These are phyloP conservation scores for Colletotrichum melonis DNA, from an alignment of 2,329 filamentous ascomycete genomes.

Conservation along the genomic window DNA sequence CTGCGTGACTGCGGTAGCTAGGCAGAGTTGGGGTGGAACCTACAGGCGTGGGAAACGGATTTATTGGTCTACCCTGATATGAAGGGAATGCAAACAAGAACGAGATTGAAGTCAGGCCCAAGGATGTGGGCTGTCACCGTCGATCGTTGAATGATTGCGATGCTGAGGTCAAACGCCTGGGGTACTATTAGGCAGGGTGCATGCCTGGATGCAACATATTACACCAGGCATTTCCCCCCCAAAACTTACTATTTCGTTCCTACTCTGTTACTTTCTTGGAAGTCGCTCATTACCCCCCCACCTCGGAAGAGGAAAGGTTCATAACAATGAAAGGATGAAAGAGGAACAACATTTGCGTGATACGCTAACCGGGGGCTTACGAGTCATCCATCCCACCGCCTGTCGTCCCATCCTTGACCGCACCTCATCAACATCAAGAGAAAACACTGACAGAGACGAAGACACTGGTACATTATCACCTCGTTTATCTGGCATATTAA, in stretches of 20 bases:
- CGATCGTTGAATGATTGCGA: background rate
- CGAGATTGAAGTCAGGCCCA: background rate
- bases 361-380: background rate
- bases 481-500: background rate
- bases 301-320: background rate
- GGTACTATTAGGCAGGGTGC: background rate
- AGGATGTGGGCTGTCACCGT: background rate
- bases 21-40: background rate
- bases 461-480: background rate
- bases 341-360: background rate
- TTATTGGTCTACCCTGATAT: background rate
- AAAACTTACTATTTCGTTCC: background rate
- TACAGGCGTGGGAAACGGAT: background rate
- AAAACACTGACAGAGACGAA: background rate
- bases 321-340: background rate
- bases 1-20: background rate
- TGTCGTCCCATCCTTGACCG: background rate
- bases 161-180: background rate
- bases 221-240: background rate
- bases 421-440: background rate
- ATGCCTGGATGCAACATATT: conserved; percentile 2
- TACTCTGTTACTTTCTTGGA: background rate
- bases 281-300: background rate
- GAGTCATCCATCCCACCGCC: background rate
- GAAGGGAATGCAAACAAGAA: background rate